Conservation (phyloP, 495 filamentous ascomycete genomes). For the Penicillium canescens region DNA sequence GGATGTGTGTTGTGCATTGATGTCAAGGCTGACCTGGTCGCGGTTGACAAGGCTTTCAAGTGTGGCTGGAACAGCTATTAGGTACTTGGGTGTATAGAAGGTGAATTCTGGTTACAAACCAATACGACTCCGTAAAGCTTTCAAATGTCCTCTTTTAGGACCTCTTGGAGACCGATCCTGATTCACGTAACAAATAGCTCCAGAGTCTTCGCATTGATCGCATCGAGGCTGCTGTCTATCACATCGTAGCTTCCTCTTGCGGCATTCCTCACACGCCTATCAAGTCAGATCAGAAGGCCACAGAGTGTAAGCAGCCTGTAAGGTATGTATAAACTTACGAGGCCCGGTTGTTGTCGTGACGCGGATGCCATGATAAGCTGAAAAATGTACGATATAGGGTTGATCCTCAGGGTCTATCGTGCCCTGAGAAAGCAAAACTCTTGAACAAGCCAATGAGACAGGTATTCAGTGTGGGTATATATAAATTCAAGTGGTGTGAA, state of each 20-base stretch:
- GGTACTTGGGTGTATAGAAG: neutral
- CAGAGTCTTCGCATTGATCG: conserved; percentile 13
- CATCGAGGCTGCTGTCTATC: conserved; percentile 17
- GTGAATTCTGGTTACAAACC: conserved; percentile 1
- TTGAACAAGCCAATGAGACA: too few species aligned
- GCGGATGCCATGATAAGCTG: too few species aligned
- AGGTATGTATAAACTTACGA: conserved; percentile 1
- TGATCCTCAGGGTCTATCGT: too few species aligned
- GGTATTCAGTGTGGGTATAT: too few species aligned
- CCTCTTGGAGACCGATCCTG: conserved; percentile 13
- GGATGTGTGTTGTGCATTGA: neutral
- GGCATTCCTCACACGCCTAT: conserved; percentile 21
- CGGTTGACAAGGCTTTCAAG: conserved; percentile 11
- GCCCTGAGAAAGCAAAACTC: too few species aligned
- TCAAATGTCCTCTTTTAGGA: conserved; percentile 17
- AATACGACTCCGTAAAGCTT: conserved; percentile 15
- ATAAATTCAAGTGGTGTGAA: too few species aligned
- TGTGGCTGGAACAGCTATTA: neutral
- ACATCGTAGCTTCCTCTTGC: conserved; percentile 19
- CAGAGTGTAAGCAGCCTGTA: neutral
- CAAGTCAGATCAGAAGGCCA: neutral
- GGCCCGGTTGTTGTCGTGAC: conserved; percentile 10
- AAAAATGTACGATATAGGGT: too few species aligned
- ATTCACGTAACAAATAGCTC: conserved; percentile 10
- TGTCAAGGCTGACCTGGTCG: neutral